A percentile compares a stretch with the other conserved stretches of the same genome.
Evolutionary conservation across 805 yeast species (phyloP).

Genomic region (Lachancea thermotolerans): DNA sequence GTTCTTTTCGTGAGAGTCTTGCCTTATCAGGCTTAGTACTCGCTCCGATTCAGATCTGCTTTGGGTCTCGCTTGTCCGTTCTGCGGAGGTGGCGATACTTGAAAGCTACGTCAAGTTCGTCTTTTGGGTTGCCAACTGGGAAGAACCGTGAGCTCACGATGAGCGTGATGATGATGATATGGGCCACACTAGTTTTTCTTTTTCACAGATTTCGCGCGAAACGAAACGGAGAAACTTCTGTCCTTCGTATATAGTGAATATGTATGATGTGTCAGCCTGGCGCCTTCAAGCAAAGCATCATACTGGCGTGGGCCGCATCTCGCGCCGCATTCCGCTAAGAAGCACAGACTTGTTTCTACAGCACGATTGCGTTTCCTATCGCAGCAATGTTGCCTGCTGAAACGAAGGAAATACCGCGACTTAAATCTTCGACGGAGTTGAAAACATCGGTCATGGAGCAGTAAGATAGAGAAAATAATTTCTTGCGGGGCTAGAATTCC

Average conservation of each 20-base stretch:
- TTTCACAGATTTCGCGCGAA: constrained; percentile 2
- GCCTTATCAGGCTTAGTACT: background rate
- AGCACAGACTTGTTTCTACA: too few species aligned
- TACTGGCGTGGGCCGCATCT: too few species aligned
- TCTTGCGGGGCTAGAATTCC: too few species aligned
- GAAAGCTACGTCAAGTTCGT: background rate
- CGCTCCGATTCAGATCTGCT: background rate
- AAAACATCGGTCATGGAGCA: too few species aligned
- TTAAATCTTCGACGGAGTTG: too few species aligned
- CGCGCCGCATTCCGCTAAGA: too few species aligned
- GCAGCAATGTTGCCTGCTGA: too few species aligned
- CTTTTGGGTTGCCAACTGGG: background rate
- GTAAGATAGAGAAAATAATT: too few species aligned
- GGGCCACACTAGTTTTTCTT: constrained; percentile 1
- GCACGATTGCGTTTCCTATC: too few species aligned
- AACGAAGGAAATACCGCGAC: too few species aligned
- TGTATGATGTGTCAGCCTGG: background rate
- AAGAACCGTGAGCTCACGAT: constrained; percentile 1
- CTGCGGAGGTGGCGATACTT: background rate
- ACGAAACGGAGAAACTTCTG: background rate
- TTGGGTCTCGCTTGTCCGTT: background rate
- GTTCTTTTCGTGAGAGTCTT: background rate
- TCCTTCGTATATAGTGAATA: background rate
- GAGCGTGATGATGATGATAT: constrained; percentile 2
- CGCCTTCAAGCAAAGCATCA: too few species aligned